phyloP scores from a whole-genome alignment of 2,329 filamentous ascomycete species.

The Paramyrothecium roridum region DNA sequence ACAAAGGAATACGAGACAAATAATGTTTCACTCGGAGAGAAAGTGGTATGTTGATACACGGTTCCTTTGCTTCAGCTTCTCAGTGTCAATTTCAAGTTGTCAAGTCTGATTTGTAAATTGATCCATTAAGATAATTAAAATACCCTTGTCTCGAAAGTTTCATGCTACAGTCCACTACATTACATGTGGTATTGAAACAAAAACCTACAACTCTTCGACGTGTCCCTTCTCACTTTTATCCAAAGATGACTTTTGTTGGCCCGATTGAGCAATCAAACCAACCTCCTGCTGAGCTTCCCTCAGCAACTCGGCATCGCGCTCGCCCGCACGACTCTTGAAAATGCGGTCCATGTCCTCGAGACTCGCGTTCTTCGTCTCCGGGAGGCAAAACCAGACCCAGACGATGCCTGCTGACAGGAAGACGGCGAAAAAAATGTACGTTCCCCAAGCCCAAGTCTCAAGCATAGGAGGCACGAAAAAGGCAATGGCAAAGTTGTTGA shows the following conservation, averaged over 20 bases:
- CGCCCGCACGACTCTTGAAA: constrained; percentile 37
- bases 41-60: no score
- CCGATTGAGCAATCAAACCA: constrained; percentile 7
- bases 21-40: no score
- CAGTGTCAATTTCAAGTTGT: no score
- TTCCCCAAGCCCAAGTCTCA: constrained; percentile 39
- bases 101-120: no score
- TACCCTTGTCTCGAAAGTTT: no score
- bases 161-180: no score
- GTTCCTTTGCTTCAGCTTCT: no score
- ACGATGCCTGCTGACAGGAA: constrained; percentile 43
- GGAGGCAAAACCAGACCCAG: constrained; percentile 49
- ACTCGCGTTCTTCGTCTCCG: constrained; percentile 53
- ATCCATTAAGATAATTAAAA: no score
- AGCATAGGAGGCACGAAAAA: constrained; percentile 40
- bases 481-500: constrained; percentile 45
- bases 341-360: constrained; percentile 54
- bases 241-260: constrained; percentile 1
- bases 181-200: neutral
- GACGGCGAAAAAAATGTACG: constrained; percentile 55
- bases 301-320: constrained; percentile 18
- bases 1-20: no score
- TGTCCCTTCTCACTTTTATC: constrained; percentile 5
- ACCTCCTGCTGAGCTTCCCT: constrained; percentile 18
- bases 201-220: constrained; percentile 3